Conservation (phyloP, 2,329 filamentous ascomycete species). For the Penicillium sp. region DNA sequence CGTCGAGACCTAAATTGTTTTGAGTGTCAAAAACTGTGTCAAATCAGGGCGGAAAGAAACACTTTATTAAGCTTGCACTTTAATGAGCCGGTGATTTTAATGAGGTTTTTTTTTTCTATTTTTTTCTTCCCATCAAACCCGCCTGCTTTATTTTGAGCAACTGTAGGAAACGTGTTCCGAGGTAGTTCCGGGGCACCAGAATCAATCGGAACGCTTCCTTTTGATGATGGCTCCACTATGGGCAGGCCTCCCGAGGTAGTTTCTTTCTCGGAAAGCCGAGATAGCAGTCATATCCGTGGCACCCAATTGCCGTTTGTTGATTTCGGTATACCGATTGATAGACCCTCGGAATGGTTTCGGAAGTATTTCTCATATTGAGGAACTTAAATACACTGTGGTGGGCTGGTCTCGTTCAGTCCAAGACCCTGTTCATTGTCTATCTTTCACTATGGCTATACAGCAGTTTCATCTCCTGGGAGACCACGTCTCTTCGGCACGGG, state of each 20-base stretch:
- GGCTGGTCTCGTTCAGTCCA: neutral
- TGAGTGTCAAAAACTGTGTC: neutral
- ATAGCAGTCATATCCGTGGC: neutral
- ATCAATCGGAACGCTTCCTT: neutral
- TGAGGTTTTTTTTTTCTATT: neutral
- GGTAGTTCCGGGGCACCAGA: neutral
- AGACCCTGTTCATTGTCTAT: neutral
- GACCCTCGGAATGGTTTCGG: neutral
- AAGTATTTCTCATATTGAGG: neutral
- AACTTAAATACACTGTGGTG: neutral
- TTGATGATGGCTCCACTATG: neutral
- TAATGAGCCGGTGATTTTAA: neutral
- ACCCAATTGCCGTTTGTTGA: neutral
- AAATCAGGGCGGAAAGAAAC: neutral
- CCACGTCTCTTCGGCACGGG: slow-evolving; percentile 2
- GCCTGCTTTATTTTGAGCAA: neutral
- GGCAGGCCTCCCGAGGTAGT: neutral
- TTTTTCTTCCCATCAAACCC: neutral
- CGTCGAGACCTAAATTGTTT: neutral
- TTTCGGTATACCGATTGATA: neutral
- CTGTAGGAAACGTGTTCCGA: neutral
- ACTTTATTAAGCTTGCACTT: neutral
- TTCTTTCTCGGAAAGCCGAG: slow-evolving; percentile 1
- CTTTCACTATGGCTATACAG: slow-evolving; percentile 14
- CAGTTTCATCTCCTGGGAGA: slow-evolving; percentile 25